These are phyloP conservation scores for Coleophoma crateriformis DNA, from an alignment of 2,329 filamentous ascomycete species.

Conservation along the genomic window DNA sequence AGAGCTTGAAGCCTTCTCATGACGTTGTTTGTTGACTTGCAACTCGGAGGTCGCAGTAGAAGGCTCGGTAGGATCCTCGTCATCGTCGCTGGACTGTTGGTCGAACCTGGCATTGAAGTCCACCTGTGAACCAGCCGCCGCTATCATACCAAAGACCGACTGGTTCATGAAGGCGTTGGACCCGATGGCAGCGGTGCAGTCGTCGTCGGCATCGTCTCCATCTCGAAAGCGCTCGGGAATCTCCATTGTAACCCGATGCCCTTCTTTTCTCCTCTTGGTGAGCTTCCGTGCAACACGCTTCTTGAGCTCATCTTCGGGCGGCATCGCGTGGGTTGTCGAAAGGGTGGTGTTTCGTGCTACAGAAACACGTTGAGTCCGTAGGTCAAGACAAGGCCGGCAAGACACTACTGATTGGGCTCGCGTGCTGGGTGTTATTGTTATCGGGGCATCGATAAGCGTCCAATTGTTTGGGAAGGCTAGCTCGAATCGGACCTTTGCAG, in stretches of 20 bases:
- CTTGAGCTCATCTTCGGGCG: slow-evolving; percentile 33
- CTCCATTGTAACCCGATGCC: slow-evolving; percentile 37
- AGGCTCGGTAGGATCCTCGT: slow-evolving; percentile 20
- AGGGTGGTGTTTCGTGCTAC: slow-evolving; percentile 1
- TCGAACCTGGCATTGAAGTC: slow-evolving; percentile 81
- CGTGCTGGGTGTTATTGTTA: not conserved
- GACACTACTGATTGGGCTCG: not conserved
- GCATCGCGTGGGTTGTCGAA: slow-evolving; percentile 16
- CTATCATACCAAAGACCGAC: slow-evolving; percentile 89
- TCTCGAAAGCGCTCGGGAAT: slow-evolving; percentile 53
- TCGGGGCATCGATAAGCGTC: slow-evolving; percentile 3
- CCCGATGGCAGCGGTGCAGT: slow-evolving; percentile 52
- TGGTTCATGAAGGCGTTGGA: slow-evolving; percentile 65
- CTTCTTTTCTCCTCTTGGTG: slow-evolving; percentile 34
- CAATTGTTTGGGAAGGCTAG: not conserved
- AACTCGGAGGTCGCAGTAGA: slow-evolving; percentile 13
- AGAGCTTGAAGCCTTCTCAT: slow-evolving; percentile 28
- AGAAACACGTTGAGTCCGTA: slow-evolving; percentile 4
- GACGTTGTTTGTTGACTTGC: slow-evolving; percentile 14
- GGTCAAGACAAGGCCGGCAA: not conserved
- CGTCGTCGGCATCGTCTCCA: slow-evolving; percentile 54
- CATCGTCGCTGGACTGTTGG: slow-evolving; percentile 71
- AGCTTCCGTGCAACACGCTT: slow-evolving; percentile 35
- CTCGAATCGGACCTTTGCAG: not conserved
- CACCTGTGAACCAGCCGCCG: slow-evolving; percentile 75